These are phyloP conservation scores for Xylaria acuta DNA, from an alignment of 495 filamentous ascomycete genomes.

Conservation along the genomic window DNA sequence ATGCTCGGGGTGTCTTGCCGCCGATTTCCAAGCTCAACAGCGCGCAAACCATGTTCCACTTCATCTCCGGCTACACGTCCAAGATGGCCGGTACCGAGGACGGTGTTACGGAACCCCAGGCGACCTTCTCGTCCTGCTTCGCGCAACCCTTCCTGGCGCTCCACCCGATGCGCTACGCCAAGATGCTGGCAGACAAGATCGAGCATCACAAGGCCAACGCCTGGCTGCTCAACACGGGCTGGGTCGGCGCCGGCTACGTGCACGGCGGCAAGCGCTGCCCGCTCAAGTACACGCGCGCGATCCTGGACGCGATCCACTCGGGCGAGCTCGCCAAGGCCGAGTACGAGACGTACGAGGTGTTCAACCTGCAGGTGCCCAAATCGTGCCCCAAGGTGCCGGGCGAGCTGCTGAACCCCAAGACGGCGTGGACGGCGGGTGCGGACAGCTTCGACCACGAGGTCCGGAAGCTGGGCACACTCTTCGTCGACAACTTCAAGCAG, in stretches of 20 bases:
- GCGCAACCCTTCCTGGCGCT: constrained; percentile 98
- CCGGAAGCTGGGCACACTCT: constrained; percentile 82
- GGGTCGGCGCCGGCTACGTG: constrained; percentile 94
- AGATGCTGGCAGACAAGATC: constrained; percentile 98
- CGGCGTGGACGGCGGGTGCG: constrained; percentile 80
- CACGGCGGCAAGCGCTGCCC: constrained; percentile 98
- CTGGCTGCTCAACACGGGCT: constrained; percentile 98
- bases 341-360: constrained; percentile 94
- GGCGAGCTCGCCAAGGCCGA: constrained; percentile 89
- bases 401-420: constrained; percentile 93
- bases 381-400: constrained; percentile 82
- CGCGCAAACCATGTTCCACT: constrained; percentile 99
- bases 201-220: constrained; percentile 92
- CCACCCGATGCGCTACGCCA: constrained; percentile 98
- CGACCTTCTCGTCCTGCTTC: constrained; percentile 99
- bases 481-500: constrained; percentile 97
- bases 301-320: constrained; percentile 96
- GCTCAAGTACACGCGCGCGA: constrained; percentile 97
- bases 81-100: constrained; percentile 99
- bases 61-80: constrained; percentile 99
- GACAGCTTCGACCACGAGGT: constrained; percentile 86
- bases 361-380: constrained; percentile 94
- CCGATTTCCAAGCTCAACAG: constrained; percentile 97
- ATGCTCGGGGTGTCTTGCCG: constrained; percentile 95
- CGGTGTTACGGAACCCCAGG: constrained; percentile 93